Percentiles rank a stretch among this genome's conserved stretches.
Evolutionary conservation across 371 early-diverging fungal genomes (phyloP).

Genomic region (Haplosporangium sp.): DNA sequence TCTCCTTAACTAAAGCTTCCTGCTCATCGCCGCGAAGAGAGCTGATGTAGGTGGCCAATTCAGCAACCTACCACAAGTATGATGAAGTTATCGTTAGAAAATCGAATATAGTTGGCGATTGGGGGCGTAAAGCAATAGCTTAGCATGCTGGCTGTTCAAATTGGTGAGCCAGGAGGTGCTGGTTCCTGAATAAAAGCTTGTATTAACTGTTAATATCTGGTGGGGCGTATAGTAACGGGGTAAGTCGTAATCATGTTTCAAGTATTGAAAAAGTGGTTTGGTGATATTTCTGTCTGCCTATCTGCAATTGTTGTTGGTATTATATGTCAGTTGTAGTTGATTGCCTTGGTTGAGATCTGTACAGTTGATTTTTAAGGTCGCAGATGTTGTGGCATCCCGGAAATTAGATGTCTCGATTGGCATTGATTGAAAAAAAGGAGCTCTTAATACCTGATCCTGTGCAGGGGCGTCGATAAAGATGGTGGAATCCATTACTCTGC

Average conservation of each 20-base stretch:
- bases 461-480: slow-evolving; percentile 56
- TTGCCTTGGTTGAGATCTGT: background rate
- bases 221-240: no score
- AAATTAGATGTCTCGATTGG: background rate
- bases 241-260: no score
- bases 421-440: slow-evolving; percentile 5
- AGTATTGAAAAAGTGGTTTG: no score
- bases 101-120: background rate
- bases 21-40: slow-evolving; percentile 66
- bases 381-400: background rate
- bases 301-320: background rate
- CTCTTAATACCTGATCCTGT: slow-evolving; percentile 38
- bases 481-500: slow-evolving; percentile 43
- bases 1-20: slow-evolving; percentile 63
- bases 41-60: slow-evolving; percentile 70
- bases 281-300: background rate
- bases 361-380: slow-evolving; percentile 3
- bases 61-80: slow-evolving; percentile 59
- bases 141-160: background rate
- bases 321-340: background rate
- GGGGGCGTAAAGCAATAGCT: background rate
- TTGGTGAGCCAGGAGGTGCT: background rate
- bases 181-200: background rate
- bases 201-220: background rate
- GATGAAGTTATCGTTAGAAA: background rate